Percentiles rank a stretch among this genome's conserved stretches.
These are phyloP conservation scores for Thraustochytrium striatum DNA, from an alignment of 352 stramenopile species.

Conservation along the genomic window DNA sequence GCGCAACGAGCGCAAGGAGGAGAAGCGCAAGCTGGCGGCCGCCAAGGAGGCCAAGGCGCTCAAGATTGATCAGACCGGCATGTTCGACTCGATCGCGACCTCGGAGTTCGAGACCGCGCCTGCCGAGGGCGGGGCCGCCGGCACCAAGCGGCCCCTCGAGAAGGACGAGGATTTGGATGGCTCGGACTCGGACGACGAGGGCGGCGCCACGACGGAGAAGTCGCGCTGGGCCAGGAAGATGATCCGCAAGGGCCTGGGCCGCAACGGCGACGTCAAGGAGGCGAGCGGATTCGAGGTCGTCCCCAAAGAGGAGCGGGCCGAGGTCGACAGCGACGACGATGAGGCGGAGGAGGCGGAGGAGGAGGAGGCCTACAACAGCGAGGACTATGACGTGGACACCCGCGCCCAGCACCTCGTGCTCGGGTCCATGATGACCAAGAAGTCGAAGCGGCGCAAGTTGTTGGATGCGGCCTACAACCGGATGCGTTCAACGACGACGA, in stretches of 20 bases:
- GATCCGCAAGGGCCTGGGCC: slow-evolving; percentile 52
- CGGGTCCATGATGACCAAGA: slow-evolving; percentile 95
- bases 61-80: slow-evolving; percentile 57
- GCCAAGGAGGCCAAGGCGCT: slow-evolving; percentile 55
- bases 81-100: slow-evolving; percentile 62
- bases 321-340: slow-evolving; percentile 59
- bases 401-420: slow-evolving; percentile 90
- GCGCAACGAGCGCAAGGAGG: slow-evolving; percentile 70
- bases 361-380: slow-evolving; percentile 67
- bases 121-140: not conserved
- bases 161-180: slow-evolving; percentile 55
- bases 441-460: slow-evolving; percentile 93
- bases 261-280: slow-evolving; percentile 7
- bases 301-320: slow-evolving; percentile 32
- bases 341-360: slow-evolving; percentile 63
- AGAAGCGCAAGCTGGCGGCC: slow-evolving; percentile 29
- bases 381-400: slow-evolving; percentile 95
- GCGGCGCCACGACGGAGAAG: slow-evolving; percentile 54
- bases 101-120: slow-evolving; percentile 58
- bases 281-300: slow-evolving; percentile 53
- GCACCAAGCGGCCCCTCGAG: not conserved
- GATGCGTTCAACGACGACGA: slow-evolving; percentile 93
- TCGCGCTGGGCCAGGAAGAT: slow-evolving; percentile 61
- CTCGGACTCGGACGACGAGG: slow-evolving; percentile 59
- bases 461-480: slow-evolving; percentile 98